Evolutionary conservation across 768 basidiomycete genomes (phyloP).

Genomic region (Tulasnella calospora): DNA sequence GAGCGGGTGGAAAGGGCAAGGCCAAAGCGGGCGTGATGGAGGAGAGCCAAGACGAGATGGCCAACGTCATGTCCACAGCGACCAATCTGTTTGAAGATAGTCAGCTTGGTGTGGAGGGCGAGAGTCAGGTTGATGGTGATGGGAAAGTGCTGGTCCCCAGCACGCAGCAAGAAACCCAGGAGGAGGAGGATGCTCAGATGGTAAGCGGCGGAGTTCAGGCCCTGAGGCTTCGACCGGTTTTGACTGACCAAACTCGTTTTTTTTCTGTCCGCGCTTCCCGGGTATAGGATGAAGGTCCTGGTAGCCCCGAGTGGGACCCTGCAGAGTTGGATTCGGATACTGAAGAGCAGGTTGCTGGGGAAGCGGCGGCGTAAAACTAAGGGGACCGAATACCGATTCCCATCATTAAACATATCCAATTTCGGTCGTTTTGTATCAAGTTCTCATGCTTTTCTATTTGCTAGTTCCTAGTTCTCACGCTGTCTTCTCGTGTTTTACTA

Average conservation of each 20-base stretch:
- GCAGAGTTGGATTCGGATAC: neutral
- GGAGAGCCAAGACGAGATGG: constrained; percentile 23
- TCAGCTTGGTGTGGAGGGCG: constrained; percentile 14
- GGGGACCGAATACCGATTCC: neutral
- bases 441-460: neutral
- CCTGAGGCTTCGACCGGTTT: no score
- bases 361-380: neutral
- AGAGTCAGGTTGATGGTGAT: constrained; percentile 13
- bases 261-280: neutral
- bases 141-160: neutral
- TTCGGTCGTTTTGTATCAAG: neutral
- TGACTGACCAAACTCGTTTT: neutral
- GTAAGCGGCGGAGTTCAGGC: no score
- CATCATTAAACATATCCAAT: neutral
- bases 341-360: neutral
- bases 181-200: constrained; percentile 5
- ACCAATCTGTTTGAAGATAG: constrained; percentile 17
- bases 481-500: constrained; percentile 3
- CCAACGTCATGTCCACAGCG: constrained; percentile 3
- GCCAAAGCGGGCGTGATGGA: constrained; percentile 3
- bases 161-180: neutral
- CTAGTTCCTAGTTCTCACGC: neutral
- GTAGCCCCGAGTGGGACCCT: neutral
- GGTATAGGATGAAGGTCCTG: neutral
- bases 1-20: neutral